These are phyloP conservation scores for Peronospora belbahrii DNA, from an alignment of 352 stramenopile genomes.

Conservation along the genomic window DNA sequence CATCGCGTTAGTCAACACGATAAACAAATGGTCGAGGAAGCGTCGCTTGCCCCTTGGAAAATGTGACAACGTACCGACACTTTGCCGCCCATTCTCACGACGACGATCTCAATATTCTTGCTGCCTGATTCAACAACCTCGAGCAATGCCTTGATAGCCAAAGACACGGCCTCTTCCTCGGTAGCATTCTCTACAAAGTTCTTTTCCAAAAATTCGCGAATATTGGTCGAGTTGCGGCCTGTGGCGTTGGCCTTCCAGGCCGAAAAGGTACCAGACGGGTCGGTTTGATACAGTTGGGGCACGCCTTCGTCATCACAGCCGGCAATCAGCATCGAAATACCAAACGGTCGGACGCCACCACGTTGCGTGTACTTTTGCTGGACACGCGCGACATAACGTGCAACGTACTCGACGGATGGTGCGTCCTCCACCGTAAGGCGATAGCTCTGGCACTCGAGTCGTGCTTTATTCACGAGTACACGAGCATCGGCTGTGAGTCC, in stretches of 20 bases:
- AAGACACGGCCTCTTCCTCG: constrained; percentile 87
- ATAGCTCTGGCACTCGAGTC: constrained; percentile 98
- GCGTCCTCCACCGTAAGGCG: constrained; percentile 93
- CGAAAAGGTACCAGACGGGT: constrained; percentile 96
- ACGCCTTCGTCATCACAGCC: constrained; percentile 89
- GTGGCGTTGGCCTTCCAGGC: constrained; percentile 98
- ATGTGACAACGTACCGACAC: constrained; percentile 47
- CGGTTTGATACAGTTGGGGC: constrained; percentile 97
- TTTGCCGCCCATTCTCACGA: constrained; percentile 78
- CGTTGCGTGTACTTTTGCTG: constrained; percentile 98
- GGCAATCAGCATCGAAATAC: constrained; percentile 95
- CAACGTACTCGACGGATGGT: constrained; percentile 95
- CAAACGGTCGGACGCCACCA: constrained; percentile 97
- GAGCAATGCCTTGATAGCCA: constrained; percentile 93
- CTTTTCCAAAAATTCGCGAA: constrained; percentile 99
- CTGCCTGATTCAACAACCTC: constrained; percentile 97
- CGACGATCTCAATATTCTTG: constrained; percentile 99
- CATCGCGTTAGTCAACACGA: background rate
- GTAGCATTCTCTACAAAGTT: constrained; percentile 91
- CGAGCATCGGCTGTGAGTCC: constrained; percentile 97
- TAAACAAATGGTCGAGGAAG: background rate
- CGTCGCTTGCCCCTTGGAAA: no score
- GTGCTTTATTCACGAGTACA: constrained; percentile 95
- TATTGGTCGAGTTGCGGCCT: constrained; percentile 95
- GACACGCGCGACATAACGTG: constrained; percentile 93